Evolutionary conservation across 2,329 filamentous ascomycete genomes (phyloP).

Genomic region (Aspergillus sp.): DNA sequence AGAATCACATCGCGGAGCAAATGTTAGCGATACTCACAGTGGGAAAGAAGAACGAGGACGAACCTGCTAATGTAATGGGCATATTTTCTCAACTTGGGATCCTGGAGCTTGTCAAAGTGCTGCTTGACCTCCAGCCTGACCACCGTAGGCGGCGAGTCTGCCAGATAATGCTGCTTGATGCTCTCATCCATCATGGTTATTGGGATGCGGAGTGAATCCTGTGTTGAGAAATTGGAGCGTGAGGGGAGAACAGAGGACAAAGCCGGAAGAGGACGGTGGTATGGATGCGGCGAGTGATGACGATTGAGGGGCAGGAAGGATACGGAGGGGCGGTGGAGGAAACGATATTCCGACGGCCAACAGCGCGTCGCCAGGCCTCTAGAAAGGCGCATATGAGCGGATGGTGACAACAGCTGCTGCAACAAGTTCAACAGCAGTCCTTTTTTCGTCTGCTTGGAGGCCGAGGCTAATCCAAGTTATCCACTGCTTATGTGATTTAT

Average conservation of each 20-base stretch:
- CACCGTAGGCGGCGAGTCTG: slow-evolving; percentile 81
- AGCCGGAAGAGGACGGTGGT: slow-evolving; percentile 8
- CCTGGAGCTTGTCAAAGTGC: slow-evolving; percentile 66
- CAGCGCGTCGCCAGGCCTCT: slow-evolving; percentile 13
- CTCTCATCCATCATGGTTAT: slow-evolving; percentile 32
- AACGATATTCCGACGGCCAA: slow-evolving; percentile 13
- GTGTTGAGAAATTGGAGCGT: slow-evolving; percentile 7
- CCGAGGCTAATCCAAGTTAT: too few relatives aligned
- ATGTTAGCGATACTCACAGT: not conserved
- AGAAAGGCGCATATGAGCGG: slow-evolving; percentile 14
- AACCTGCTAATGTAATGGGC: slow-evolving; percentile 77
- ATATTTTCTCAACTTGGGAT: slow-evolving; percentile 70
- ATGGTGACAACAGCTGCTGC: not conserved
- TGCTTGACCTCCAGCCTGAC: slow-evolving; percentile 85
- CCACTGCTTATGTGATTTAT: too few relatives aligned
- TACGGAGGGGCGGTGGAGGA: slow-evolving; percentile 12
- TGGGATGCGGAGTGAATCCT: slow-evolving; percentile 7
- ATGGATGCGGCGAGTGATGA: slow-evolving; percentile 2
- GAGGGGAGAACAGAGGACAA: slow-evolving; percentile 10
- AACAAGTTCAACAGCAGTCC: not conserved
- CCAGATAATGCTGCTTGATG: slow-evolving; percentile 63
- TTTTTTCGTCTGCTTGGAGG: too few relatives aligned
- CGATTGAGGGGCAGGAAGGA: slow-evolving; percentile 11
- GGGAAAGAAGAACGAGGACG: slow-evolving; percentile 2
- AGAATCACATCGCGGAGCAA: slow-evolving; percentile 3